These are phyloP conservation scores for Thyridium curvatum DNA, from an alignment of 2,329 filamentous ascomycete genomes.

Conservation along the genomic window DNA sequence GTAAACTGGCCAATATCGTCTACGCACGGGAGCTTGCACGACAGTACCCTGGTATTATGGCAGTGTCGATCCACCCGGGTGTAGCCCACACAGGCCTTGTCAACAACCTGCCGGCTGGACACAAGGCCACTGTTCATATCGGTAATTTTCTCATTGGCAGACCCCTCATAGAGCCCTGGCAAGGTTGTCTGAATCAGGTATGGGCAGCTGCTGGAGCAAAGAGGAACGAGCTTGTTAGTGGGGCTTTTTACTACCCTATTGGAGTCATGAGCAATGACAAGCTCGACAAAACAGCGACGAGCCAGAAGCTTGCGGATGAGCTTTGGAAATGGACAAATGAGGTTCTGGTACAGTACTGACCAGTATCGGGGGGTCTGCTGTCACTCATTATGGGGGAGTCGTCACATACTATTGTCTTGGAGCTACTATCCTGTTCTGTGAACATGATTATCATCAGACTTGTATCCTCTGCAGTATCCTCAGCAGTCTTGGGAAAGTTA, in stretches of 20 bases:
- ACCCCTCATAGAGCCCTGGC: conserved; percentile 15
- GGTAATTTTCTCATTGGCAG: conserved; percentile 8
- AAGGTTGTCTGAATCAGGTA: conserved; percentile 31
- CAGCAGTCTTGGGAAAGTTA: too few relatives aligned
- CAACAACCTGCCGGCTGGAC: conserved; percentile 5
- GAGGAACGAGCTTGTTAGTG: conserved; percentile 17
- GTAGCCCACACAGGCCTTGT: conserved; percentile 19
- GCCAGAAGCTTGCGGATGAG: conserved; percentile 19
- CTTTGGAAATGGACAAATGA: conserved; percentile 29
- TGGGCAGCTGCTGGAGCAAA: conserved; percentile 27
- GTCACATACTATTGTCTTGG: too few relatives aligned
- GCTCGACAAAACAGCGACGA: conserved; percentile 16
- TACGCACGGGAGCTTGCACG: conserved; percentile 18
- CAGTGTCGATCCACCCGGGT: conserved; percentile 18
- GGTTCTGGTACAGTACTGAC: conserved; percentile 13
- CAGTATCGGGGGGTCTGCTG: too few relatives aligned
- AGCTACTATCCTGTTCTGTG: too few relatives aligned
- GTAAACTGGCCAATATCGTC: conserved; percentile 19
- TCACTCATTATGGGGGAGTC: too few relatives aligned
- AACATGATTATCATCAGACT: too few relatives aligned
- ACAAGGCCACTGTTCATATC: conserved; percentile 12
- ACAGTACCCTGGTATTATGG: conserved; percentile 15
- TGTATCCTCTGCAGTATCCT: too few relatives aligned
- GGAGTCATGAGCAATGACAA: conserved; percentile 16
- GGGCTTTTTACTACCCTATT: conserved; percentile 30